Evolutionary conservation across 805 yeast genomes (phyloP).

Genomic region (Grigorovia jiainica): DNA sequence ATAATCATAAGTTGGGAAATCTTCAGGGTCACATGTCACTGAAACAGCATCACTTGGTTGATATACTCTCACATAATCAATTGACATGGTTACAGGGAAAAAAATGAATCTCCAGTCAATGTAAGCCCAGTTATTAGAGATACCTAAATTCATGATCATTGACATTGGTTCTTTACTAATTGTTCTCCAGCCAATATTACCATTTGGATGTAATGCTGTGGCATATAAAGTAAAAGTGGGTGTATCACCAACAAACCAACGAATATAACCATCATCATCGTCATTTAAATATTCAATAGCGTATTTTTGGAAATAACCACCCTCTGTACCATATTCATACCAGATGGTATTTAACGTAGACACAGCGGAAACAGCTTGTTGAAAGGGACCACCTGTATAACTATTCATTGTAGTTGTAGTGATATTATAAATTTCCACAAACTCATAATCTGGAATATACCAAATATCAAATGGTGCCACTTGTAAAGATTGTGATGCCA

Average conservation of each 20-base stretch:
- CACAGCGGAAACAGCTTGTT: slow-evolving; percentile 82
- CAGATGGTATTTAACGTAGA: slow-evolving; percentile 72
- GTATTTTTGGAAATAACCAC: slow-evolving; percentile 54
- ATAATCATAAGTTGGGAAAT: slow-evolving; percentile 78
- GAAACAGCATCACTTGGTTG: slow-evolving; percentile 61
- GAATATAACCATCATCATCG: slow-evolving; percentile 58
- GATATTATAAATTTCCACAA: slow-evolving; percentile 58
- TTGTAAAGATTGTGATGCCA: slow-evolving; percentile 88
- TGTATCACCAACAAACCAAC: slow-evolving; percentile 77
- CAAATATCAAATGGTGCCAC: slow-evolving; percentile 91
- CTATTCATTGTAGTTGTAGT: slow-evolving; percentile 73
- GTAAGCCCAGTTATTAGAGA: slow-evolving; percentile 88
- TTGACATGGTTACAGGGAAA: slow-evolving; percentile 69
- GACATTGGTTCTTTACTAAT: slow-evolving; percentile 92
- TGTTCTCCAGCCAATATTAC: slow-evolving; percentile 77
- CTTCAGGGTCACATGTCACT: slow-evolving; percentile 78
- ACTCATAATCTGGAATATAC: slow-evolving; percentile 86
- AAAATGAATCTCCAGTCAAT: slow-evolving; percentile 77
- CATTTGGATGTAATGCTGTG: slow-evolving; percentile 76
- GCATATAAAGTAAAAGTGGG: slow-evolving; percentile 72
- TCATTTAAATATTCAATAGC: slow-evolving; percentile 75
- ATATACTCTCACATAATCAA: slow-evolving; percentile 87
- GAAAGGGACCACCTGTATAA: slow-evolving; percentile 88
- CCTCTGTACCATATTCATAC: slow-evolving; percentile 59
- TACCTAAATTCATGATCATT: slow-evolving; percentile 75